phyloP scores from a whole-genome alignment of 352 stramenopile genomes.

The Globisporangium echinulatum region DNA sequence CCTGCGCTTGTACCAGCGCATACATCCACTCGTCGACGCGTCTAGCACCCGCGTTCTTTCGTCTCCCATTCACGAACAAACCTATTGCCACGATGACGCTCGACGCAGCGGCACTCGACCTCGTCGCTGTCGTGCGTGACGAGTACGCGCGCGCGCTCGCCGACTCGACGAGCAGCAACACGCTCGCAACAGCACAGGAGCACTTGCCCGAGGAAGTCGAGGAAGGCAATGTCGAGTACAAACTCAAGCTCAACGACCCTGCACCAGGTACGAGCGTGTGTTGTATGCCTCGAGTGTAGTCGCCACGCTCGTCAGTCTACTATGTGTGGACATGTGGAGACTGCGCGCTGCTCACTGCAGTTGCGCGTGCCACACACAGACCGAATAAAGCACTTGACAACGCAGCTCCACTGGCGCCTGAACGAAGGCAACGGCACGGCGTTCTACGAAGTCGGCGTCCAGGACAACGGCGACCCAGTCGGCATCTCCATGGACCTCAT shows the following conservation, averaged over 20 bases:
- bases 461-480: slow-evolving; percentile 73
- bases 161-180: background rate
- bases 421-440: slow-evolving; percentile 81
- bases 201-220: slow-evolving; percentile 74
- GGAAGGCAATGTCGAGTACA: slow-evolving; percentile 90
- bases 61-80: too few relatives aligned
- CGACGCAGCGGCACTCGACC: background rate
- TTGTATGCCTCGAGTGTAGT: background rate
- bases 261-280: slow-evolving; percentile 24
- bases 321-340: too few relatives aligned
- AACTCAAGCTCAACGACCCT: slow-evolving; percentile 79
- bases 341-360: too few relatives aligned
- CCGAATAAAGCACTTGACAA: slow-evolving; percentile 80
- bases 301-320: too few relatives aligned
- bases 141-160: slow-evolving; percentile 6
- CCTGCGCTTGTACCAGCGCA: too few relatives aligned
- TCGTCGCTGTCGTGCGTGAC: slow-evolving; percentile 8
- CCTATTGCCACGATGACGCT: background rate
- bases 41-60: too few relatives aligned
- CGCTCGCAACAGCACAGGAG: background rate
- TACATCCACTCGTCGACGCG: too few relatives aligned
- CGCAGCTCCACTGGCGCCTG: slow-evolving; percentile 87
- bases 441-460: slow-evolving; percentile 86
- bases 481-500: slow-evolving; percentile 66
- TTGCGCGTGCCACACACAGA: slow-evolving; percentile 22